A percentile compares a stretch with the other conserved stretches of the same genome.
phyloP scores from a whole-genome alignment of 345 rosid genomes.

The Gossypioides kirkii region DNA sequence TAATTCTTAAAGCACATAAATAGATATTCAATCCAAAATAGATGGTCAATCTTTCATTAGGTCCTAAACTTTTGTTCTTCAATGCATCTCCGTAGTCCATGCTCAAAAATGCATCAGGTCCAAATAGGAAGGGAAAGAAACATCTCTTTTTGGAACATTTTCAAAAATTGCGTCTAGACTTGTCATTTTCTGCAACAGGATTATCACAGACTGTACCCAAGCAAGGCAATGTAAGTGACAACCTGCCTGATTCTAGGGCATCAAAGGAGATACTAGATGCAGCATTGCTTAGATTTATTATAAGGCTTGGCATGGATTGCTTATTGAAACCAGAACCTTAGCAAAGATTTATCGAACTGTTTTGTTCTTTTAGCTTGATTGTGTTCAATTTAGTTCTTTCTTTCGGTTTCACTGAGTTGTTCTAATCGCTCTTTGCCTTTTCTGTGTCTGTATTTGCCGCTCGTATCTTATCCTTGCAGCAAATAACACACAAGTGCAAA shows the following conservation, averaged over 20 bases:
- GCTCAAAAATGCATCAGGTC: neutral
- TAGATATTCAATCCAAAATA: neutral
- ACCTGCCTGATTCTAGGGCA: neutral
- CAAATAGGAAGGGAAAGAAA: neutral
- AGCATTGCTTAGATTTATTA: neutral
- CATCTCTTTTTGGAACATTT: neutral
- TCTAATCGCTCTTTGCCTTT: neutral
- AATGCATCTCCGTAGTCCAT: neutral
- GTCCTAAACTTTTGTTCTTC: neutral
- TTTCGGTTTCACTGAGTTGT: constrained; percentile 1
- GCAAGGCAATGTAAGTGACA: neutral
- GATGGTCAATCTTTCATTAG: neutral
- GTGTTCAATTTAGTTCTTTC: neutral
- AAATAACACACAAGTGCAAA: neutral
- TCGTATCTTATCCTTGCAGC: neutral
- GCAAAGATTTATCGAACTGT: neutral
- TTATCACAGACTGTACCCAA: neutral
- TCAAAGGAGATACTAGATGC: neutral
- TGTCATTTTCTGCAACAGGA: neutral
- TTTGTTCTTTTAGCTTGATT: constrained; percentile 1
- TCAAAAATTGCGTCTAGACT: neutral
- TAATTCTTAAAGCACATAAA: neutral
- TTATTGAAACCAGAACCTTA: neutral
- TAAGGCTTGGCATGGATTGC: neutral
- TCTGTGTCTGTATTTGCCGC: neutral